phyloP scores from a whole-genome alignment of 176 grass and related monocot species.

The Tuctoria greenei region DNA sequence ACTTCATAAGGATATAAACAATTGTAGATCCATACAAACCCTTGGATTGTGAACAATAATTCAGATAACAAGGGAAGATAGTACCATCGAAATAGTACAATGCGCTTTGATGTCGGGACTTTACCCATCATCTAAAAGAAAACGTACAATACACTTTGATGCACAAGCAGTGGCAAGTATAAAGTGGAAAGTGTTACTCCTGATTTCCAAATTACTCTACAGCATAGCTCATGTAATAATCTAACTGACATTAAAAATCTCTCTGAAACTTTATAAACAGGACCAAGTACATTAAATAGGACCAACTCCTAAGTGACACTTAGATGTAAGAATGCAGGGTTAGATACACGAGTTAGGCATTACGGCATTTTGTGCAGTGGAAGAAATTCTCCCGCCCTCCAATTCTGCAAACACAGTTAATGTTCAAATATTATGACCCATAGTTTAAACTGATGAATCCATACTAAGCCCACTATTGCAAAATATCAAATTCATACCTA shows the following conservation, averaged over 20 bases:
- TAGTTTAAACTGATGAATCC: not conserved
- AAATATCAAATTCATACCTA: constrained; percentile 45
- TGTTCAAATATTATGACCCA: constrained; percentile 15
- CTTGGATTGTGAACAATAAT: not conserved
- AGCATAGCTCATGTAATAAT: constrained; percentile 4
- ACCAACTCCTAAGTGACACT: not conserved
- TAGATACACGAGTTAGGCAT: constrained; percentile 10
- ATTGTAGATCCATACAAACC: not conserved
- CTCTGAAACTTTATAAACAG: not conserved
- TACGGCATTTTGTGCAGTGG: constrained; percentile 91
- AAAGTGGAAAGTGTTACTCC: not conserved
- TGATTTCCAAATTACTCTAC: not conserved
- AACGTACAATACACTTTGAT: not conserved
- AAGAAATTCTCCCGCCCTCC: constrained; percentile 91
- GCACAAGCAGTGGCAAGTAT: not conserved
- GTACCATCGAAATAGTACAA: not conserved
- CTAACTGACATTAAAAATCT: not conserved
- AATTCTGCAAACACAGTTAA: constrained; percentile 55
- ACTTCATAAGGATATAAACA: not conserved
- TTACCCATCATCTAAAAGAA: no score
- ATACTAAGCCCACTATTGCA: not conserved
- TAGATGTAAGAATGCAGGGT: constrained; percentile 11
- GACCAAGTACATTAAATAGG: not conserved
- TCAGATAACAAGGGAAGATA: not conserved
- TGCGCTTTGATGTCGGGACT: no score